Evolutionary conservation across 257 asterid genomes (phyloP).

Genomic region (Lantana camara): DNA sequence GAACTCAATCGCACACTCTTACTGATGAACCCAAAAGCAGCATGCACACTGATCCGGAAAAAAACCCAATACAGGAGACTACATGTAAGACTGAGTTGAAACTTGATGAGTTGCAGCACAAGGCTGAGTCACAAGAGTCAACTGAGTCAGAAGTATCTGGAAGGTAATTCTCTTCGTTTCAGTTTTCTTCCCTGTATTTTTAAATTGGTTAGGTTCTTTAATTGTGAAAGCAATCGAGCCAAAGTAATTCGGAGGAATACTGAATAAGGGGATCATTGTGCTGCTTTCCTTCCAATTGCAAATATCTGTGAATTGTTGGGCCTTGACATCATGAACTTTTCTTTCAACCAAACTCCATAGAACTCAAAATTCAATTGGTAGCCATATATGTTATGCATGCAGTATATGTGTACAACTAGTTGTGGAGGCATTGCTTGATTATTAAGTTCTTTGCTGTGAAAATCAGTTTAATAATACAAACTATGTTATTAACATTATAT

Average conservation of each 20-base stretch:
- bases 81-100: constrained; percentile 26
- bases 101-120: constrained; percentile 28
- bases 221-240: too few relatives aligned
- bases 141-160: constrained; percentile 28
- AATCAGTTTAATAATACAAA: not conserved
- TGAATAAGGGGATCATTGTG: too few relatives aligned
- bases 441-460: not conserved
- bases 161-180: constrained; percentile 40
- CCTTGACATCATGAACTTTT: too few relatives aligned
- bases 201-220: too few relatives aligned
- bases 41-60: constrained; percentile 32
- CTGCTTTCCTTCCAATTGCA: too few relatives aligned
- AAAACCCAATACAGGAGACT: constrained; percentile 34
- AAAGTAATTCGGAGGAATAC: too few relatives aligned
- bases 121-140: constrained; percentile 41
- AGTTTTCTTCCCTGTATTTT: not conserved
- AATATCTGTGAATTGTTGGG: too few relatives aligned
- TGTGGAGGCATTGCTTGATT: not conserved
- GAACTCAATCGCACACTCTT: constrained; percentile 23
- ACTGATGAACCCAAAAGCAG: constrained; percentile 30
- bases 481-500: not conserved
- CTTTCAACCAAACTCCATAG: too few relatives aligned
- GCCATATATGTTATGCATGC: not conserved
- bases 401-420: not conserved
- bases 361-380: not conserved